phyloP scores from a whole-genome alignment of 2,329 filamentous ascomycete genomes.

The Dactylonectria estremocensis region DNA sequence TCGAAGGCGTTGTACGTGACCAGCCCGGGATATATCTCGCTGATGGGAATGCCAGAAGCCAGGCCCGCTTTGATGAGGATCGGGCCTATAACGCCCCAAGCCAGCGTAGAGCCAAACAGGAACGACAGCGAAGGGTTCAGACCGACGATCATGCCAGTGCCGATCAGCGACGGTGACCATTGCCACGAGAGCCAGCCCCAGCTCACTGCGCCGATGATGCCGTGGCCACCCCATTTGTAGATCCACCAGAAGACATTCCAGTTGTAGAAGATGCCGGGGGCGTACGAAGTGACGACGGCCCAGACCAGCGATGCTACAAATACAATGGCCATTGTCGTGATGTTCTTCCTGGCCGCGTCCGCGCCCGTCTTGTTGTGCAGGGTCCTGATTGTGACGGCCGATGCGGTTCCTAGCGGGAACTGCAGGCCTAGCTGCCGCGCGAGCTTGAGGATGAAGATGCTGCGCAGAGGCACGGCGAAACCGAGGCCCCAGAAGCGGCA shows the following conservation, averaged over 20 bases:
- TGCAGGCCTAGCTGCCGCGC: not conserved
- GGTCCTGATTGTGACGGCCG: not conserved
- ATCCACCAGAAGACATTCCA: slow-evolving; percentile 9
- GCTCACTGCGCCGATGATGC: not conserved
- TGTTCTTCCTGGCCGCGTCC: not conserved
- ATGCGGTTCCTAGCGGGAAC: not conserved
- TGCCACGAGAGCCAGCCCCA: slow-evolving; percentile 1
- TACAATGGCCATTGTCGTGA: not conserved
- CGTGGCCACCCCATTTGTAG: slow-evolving; percentile 3
- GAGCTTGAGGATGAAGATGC: not conserved
- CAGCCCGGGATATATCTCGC: not conserved
- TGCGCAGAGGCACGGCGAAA: not conserved
- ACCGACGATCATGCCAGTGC: not conserved
- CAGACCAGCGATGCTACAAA: not conserved
- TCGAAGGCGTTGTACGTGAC: slow-evolving; percentile 1
- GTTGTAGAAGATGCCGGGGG: not conserved
- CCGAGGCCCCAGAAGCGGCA: not conserved
- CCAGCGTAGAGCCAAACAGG: not conserved
- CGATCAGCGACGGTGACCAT: slow-evolving; percentile 1
- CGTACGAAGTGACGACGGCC: not conserved
- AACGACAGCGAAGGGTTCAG: not conserved
- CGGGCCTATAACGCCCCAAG: not conserved
- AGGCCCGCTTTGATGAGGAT: not conserved
- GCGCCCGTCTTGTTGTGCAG: not conserved
- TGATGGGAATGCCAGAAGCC: not conserved